These are phyloP conservation scores for Microdochium bolleyi DNA, from an alignment of 2,329 filamentous ascomycete species.

Conservation along the genomic window DNA sequence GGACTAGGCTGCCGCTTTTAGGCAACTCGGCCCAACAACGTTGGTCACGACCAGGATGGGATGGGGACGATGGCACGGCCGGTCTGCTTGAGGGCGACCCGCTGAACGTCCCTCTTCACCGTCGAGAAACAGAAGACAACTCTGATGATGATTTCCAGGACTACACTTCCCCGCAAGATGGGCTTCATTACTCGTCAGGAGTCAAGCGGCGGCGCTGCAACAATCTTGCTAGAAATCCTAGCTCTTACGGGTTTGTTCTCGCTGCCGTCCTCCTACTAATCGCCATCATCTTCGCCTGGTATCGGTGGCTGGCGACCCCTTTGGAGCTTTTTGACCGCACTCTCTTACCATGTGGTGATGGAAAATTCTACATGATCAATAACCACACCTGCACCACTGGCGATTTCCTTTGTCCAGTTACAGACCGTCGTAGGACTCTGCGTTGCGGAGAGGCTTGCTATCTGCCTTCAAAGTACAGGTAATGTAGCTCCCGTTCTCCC, in stretches of 20 bases:
- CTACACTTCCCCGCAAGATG: too few species aligned
- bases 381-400: slow-evolving; percentile 16
- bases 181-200: too few species aligned
- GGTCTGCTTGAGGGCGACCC: too few species aligned
- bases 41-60: too few species aligned
- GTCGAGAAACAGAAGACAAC: too few species aligned
- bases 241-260: neutral
- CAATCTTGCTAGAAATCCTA: neutral
- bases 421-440: slow-evolving; percentile 14
- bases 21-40: too few species aligned
- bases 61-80: too few species aligned
- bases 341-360: slow-evolving; percentile 11
- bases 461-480: slow-evolving; percentile 15
- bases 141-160: too few species aligned
- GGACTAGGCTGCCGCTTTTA: too few species aligned
- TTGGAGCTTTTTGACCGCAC: slow-evolving; percentile 1
- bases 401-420: slow-evolving; percentile 18
- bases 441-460: slow-evolving; percentile 18
- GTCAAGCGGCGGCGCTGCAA: too few species aligned
- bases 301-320: neutral
- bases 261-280: slow-evolving; percentile 7
- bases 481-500: neutral
- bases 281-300: neutral
- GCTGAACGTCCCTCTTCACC: too few species aligned
- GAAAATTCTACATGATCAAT: slow-evolving; percentile 11